phyloP scores from a whole-genome alignment of 2,329 filamentous ascomycete genomes.

The Leptographium procerum region DNA sequence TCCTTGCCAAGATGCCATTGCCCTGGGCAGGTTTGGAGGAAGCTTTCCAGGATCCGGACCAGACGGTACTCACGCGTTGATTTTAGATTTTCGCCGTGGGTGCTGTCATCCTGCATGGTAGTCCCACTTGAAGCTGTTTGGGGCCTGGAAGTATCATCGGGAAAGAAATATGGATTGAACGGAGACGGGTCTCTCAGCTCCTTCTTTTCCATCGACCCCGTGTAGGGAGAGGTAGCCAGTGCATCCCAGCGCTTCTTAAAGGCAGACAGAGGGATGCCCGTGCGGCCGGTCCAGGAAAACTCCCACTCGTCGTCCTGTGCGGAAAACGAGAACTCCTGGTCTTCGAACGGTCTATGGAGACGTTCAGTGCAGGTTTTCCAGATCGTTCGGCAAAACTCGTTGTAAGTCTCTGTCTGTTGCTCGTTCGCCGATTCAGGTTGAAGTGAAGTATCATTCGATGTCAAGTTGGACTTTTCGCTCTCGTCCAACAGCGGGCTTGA shows the following conservation, averaged over 20 bases:
- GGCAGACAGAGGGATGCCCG: background rate
- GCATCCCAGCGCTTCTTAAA: background rate
- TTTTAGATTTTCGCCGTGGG: background rate
- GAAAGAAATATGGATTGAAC: background rate
- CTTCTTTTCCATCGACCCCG: background rate
- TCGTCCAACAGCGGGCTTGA: background rate
- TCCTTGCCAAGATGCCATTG: too few species aligned
- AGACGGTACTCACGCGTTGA: background rate
- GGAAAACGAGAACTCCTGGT: background rate
- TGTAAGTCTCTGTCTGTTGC: background rate
- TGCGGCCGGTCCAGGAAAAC: background rate
- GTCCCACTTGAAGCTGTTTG: background rate
- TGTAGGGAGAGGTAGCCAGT: background rate
- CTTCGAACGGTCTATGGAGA: background rate
- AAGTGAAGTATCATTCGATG: background rate
- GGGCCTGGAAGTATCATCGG: too few species aligned
- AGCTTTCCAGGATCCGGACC: background rate
- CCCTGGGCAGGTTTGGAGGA: too few species aligned
- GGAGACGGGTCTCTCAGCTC: too few species aligned
- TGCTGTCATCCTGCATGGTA: background rate
- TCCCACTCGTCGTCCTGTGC: background rate
- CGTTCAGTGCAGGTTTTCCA: background rate
- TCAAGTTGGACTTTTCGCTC: background rate
- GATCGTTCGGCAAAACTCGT: background rate
- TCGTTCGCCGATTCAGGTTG: background rate